Evolutionary conservation across 1,139 yeast genomes (phyloP), one percentile per base, ranked within the genome.

Genomic region (Saccharomyces hybrid): DNA sequence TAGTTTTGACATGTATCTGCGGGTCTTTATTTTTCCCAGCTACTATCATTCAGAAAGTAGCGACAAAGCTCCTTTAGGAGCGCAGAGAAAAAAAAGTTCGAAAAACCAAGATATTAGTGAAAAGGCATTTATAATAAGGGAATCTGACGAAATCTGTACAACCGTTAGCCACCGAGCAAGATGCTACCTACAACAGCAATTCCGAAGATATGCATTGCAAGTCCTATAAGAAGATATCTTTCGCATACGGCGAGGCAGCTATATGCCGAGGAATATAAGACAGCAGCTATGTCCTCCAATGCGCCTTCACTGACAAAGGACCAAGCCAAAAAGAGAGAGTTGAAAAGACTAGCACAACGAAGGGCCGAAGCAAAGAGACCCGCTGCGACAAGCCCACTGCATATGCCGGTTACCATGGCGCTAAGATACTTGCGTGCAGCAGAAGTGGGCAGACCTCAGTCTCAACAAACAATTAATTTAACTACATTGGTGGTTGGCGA

Each of bases 341-440:
- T 67, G 31, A 64, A 68, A 54, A 61, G 62, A 47, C 54, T 64
- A 51, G 62, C 68, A 1, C 63, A 63, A 49, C 59, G 63, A 42
- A 67, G 61, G 55, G 62, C 60, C 4, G 61, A 60, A 29, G 71
- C 71, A 16, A 64, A 63, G 50, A 58, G 56, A 44, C 77, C 81
- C 1, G 81, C 87, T 1, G 69, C 70, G 50, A 63, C 68, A 19
- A 80, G 78, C 57, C 88, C 90, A 1, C 74, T 86, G 52, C 86
- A 83, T 67, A 83, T 88, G 86, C 84, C 82, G 49, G 77, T 88
- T 11, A 81, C 88, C 11, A 71, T 75, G 21, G 98, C 97, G 1
- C 71, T 90, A 69, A 79, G 86, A 65, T 90, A 84, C 66, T 69
- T 93, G 56, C 78, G 97, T 60, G 96, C 98, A 0, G 82, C 91